Evolutionary conservation across 495 filamentous ascomycete genomes (phyloP), one percentile per base, ranked within the genome.

Genomic region (Xylaria bambusicola): DNA sequence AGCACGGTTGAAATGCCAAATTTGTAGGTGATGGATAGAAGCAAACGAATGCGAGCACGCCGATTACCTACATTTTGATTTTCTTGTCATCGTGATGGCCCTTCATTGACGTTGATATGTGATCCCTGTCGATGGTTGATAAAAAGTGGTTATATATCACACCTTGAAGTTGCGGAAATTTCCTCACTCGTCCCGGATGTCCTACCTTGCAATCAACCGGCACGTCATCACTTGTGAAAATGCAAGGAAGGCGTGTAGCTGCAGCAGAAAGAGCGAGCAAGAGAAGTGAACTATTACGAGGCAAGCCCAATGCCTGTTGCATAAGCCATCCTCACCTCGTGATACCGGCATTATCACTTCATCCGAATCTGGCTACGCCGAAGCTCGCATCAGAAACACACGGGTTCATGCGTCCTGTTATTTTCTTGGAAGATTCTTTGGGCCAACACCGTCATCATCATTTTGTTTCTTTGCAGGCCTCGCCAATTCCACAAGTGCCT

Each of bases 1-100:
- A 72, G 20, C 62, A 66, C 18, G 62, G 59, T 59, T 68, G 61
- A 68, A 53, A 13, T 27, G n/a, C 52, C n/a, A 40, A 9, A 23
- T 52, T 44, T 36, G 44, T 29, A 52, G 46, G 38, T 52, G 18
- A 52, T 50, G 29, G 48, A 42, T 44, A 59, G 49, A 33, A 47
- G 44, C 35, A 24, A 61, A 26, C 26, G 7, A 61, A 54, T 56
- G 52, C 29, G 51, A 55, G 52, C 51, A 46, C 45, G 41, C 51
- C 40, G 21, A n/a, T 58, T 44, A 50, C 24, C 27, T 36, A 13
- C 41, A 42, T 53, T 13, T 51, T 9, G 2, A 6, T 31, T 3
- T 3, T 17, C 35, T 38, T 17, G 23, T 36, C 31, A 49, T 35
- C 6, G 17, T 24, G 18, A 29, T 20, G 21, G 6, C 29, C 10